Base-by-base conservation (phyloP, 2,329 filamentous ascomycete species). In the Calonectria leucothoes region DNA sequence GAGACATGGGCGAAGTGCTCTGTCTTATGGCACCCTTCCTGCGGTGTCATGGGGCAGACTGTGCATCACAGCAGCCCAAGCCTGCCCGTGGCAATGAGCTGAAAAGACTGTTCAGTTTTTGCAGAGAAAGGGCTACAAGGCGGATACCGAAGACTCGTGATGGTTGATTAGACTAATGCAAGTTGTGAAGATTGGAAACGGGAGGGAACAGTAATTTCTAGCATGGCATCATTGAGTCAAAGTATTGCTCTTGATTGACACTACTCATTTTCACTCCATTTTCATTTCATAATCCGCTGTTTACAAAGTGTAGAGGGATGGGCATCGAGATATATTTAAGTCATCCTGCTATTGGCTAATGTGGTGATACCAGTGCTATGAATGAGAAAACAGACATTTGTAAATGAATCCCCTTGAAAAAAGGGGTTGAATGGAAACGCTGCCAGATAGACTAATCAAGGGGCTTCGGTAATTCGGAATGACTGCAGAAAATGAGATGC, bases 71-170 rank as follows among this genome's bases (percentile, higher is more conserved):
- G 57, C 81, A 84, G 63, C 82, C 83, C 3, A 77, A 73, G 35
- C 83, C 83, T 2, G 73, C 84, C 6, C 76, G 80, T 67, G 80
- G 76, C 6, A 79, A 75, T 11, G 82, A 84, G 66, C 66, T 83
- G 66, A 81, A 74, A 70, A 75, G 82, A 29, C 71, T 85, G 8
- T 77, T 80, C 3, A 81, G 79, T 49, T 66, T 83, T 25, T 84
- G 81, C 65, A 80, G 78, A 57, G 76, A 78, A 14, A 82, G 75
- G 8, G 69, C 78, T 29, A 64, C 61, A 55, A 76, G 77, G 25
- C 74, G 74, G 51, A 73, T 79, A 17, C 75, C 77, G 15, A 76
- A 70, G 1, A 76, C 77, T 0, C 72, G 78, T 49, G 74, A 73
- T 20, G 77, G 80, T 45, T 79, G 71, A 66, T 39, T 6, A 27